Conservation (phyloP, 805 yeast genomes). For the Sungouiella blattae region DNA sequence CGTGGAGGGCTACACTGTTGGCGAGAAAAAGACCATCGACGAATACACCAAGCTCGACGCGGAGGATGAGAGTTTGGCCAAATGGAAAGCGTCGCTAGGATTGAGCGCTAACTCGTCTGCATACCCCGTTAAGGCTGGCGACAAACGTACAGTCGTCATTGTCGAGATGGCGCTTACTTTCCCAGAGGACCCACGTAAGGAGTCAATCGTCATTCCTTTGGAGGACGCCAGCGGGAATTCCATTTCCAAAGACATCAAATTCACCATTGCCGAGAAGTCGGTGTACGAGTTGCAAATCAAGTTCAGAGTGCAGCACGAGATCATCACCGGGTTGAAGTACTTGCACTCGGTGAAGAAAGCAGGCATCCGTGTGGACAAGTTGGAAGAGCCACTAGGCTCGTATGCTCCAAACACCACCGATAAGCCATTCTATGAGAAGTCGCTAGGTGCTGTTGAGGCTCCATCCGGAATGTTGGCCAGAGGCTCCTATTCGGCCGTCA, state of each 20-base stretch:
- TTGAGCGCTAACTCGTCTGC: conserved; percentile 51
- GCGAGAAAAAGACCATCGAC: conserved; percentile 72
- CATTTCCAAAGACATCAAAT: conserved; percentile 60
- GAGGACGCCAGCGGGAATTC: conserved; percentile 57
- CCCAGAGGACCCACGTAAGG: conserved; percentile 52
- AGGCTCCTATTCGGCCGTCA: conserved; percentile 76
- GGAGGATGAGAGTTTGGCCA: conserved; percentile 83
- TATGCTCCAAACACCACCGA: conserved; percentile 84
- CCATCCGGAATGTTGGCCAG: conserved; percentile 88
- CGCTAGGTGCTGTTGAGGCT: conserved; percentile 65
- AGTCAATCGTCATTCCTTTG: conserved; percentile 65
- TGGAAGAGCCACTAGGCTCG: conserved; percentile 86
- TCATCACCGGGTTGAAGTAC: conserved; percentile 86
- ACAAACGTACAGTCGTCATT: conserved; percentile 73
- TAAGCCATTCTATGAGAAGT: conserved; percentile 70
- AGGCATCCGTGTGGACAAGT: conserved; percentile 81
- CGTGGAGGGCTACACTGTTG: conserved; percentile 60
- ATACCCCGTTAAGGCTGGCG: conserved; percentile 66
- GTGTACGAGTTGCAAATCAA: conserved; percentile 67
- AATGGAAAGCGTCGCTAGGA: conserved; percentile 90
- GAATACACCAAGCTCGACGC: conserved; percentile 84
- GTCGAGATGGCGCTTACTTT: conserved; percentile 69
- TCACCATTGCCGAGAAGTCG: conserved; percentile 75
- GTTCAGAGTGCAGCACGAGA: conserved; percentile 85
- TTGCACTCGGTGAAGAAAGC: conserved; percentile 81